These are phyloP conservation scores for Saccharomycopsis sp. DNA, from an alignment of 805 yeast species.

Conservation along the genomic window DNA sequence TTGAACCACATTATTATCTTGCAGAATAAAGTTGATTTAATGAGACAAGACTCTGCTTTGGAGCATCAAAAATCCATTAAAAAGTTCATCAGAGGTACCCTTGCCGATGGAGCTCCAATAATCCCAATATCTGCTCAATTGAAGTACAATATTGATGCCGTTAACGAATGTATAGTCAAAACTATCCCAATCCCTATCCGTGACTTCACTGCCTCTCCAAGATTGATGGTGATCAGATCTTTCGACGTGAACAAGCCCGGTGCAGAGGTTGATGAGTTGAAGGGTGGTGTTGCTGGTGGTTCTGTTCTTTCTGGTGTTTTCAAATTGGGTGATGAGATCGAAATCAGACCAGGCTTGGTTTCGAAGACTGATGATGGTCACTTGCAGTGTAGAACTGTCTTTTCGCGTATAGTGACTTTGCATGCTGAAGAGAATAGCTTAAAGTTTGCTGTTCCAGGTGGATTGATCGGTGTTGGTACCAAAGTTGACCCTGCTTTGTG, in stretches of 20 bases:
- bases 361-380: conserved; percentile 85
- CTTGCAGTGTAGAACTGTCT: conserved; percentile 85
- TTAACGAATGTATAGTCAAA: conserved; percentile 91
- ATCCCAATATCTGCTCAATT: conserved; percentile 98
- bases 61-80: conserved; percentile 93
- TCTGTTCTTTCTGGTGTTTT: conserved; percentile 95
- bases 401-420: conserved; percentile 85
- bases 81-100: conserved; percentile 92
- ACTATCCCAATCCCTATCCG: conserved; percentile 94
- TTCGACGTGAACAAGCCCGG: conserved; percentile 99
- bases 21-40: conserved; percentile 97
- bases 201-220: conserved; percentile 90
- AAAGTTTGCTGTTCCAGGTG: conserved; percentile 99
- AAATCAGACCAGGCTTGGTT: conserved; percentile 98
- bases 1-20: conserved; percentile 91
- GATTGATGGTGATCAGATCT: conserved; percentile 94
- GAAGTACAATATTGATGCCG: conserved; percentile 97
- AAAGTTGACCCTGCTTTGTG: conserved; percentile 98
- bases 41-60: conserved; percentile 94
- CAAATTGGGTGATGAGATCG: conserved; percentile 95
- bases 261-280: conserved; percentile 90
- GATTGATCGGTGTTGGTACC: conserved; percentile 98
- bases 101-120: conserved; percentile 98
- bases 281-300: conserved; percentile 99
- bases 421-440: conserved; percentile 97